phyloP scores from a whole-genome alignment of 306 rosid species.

The Herpetospermum pedunculosum region DNA sequence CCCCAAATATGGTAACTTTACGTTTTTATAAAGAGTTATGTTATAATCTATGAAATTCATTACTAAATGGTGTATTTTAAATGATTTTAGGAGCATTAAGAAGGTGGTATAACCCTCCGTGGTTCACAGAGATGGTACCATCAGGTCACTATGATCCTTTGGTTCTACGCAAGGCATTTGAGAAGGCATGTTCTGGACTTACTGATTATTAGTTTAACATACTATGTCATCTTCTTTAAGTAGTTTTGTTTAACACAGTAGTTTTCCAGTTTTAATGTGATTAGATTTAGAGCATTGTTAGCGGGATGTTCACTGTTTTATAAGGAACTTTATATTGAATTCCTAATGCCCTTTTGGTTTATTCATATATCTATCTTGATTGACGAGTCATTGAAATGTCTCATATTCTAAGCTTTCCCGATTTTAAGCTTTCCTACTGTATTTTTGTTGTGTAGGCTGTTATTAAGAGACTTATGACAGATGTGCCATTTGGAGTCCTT shows the following conservation, averaged over 20 bases:
- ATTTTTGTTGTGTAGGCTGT: conserved; percentile 58
- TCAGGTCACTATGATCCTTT: conserved; percentile 59
- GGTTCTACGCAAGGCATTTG: conserved; percentile 61
- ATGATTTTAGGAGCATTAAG: conserved; percentile 58
- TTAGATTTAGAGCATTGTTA: not conserved
- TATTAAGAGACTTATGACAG: conserved; percentile 89
- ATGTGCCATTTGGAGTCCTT: conserved; percentile 96
- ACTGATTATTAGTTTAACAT: not conserved
- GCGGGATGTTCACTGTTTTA: not conserved
- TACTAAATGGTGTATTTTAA: not conserved
- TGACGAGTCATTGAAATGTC: not conserved
- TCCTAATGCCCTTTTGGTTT: not conserved
- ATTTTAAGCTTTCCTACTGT: conserved; percentile 8
- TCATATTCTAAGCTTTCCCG: not conserved
- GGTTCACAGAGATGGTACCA: conserved; percentile 66
- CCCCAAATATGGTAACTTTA: not conserved
- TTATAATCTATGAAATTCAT: not conserved
- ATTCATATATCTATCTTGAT: not conserved
- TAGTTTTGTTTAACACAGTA: not conserved
- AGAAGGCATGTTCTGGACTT: conserved; percentile 41
- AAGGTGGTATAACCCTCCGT: conserved; percentile 94
- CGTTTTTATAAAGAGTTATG: not conserved
- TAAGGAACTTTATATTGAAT: not conserved
- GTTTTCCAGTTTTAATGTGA: not conserved
- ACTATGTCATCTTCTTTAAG: not conserved